Evolutionary conservation across 1,284 basidiomycete species (phyloP), one percentile per base, ranked within the genome.

Genomic region (Ganoderma lucidum): DNA sequence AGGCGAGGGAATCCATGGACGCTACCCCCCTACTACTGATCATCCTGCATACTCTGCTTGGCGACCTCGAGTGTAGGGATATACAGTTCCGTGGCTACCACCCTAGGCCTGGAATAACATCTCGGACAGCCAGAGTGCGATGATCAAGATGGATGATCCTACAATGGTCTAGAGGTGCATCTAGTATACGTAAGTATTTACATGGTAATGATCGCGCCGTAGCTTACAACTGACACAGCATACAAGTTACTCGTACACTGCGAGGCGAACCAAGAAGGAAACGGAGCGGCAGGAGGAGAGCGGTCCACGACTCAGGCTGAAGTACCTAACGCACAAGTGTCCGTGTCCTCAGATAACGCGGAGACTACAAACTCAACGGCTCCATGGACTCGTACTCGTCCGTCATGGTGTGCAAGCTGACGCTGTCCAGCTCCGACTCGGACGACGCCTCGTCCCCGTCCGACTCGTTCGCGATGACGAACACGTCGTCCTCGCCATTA

Each of bases 401-500:
- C 48, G 48, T 51, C 48, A 10, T 48, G 23, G 67, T 74, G 53
- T 66, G 35, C 1, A 66, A 10, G n/a, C 71, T 73, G 41, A 69
- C 61, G 30, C 62, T 70, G 48, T 68, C 65, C 32, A 65, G 28
- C 51, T 70, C 69, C 53, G 48, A 68, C 56, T 70, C 69, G 45
- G 48, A 68, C 56, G 63, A 65, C 12, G 41, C 55, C 48, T 65
- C 55, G 35, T 51, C 67, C 2, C 19, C 19, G 42, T 70, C 71
- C n/a, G 71, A 69, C 10, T 64, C 69, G 56, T 67, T 53, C 4
- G 67, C 39, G 56, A 75, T 72, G 30, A 75, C 70, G 65, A 75
- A 75, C 9, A 66, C 67, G 12, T 66, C 69, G 23, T 66, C 42
- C 19, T 17, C 2, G 6, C 14, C n/a, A 23, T 35, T 35, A 35